Evolutionary conservation across 2,329 filamentous ascomycete species (phyloP), one percentile per base, ranked within the genome.

Genomic region (Calonectria fujianensis): DNA sequence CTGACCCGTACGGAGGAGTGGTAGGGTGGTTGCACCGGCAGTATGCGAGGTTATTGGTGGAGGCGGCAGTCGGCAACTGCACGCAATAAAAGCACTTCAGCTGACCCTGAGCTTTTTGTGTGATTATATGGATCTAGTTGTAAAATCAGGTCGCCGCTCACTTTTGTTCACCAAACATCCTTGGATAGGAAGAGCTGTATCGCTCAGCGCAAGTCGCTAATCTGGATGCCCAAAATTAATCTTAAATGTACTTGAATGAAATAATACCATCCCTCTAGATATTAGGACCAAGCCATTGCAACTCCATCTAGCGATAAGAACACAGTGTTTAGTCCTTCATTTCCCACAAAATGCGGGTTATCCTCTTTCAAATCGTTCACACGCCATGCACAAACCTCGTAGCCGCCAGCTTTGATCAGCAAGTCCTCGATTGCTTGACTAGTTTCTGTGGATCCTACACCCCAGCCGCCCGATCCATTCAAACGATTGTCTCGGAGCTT

Each of bases 21-120:
- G 67, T 13, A 11, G 77, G 76, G 20, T 80, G 77, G 75, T 41
- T 80, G n/a, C 79, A 80, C 10, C 65, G 52, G 11, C 52, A 63
- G 7, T 80, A 80, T 61, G 52, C 74, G 1, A 72, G 31, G 11
- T 45, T 80, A 11, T 13, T 80, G 1, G 61, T 79, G 3, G 77
- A 80, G 50, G 74, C 77, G 2, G 79, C 48, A 84, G 77, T 71
- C 0, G 73, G 59, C 8, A 74, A 80, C 13, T 79, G 79, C 20
- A 52, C 70, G 9, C n/a, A n/a, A 24, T 68, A 52, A 18, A 14
- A 13, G 13, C n/a, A 10, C 6, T 16, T 10, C n/a, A 16, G 35
- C 11, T 32, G 7, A 20, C 4, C 1, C 32, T 29, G 18, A 24
- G 31, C 5, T 10, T 59, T 59, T 24, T 59, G 20, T 37, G 37